Conservation (phyloP, 2,329 filamentous ascomycete species). For the Sporothrix brunneoviolacea region DNA sequence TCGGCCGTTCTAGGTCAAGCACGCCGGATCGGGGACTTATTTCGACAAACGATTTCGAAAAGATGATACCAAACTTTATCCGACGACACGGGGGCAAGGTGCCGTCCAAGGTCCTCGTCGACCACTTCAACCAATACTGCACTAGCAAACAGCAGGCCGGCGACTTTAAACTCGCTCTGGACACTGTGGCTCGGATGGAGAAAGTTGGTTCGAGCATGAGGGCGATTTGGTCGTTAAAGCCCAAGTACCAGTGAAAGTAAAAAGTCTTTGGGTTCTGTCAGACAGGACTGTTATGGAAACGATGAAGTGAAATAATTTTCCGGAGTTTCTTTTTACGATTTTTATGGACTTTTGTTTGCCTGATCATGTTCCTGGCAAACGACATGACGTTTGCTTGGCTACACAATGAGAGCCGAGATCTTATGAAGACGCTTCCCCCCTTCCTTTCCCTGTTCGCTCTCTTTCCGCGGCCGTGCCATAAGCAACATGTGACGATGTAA, state of each 20-base stretch:
- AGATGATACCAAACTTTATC: slow-evolving; percentile 73
- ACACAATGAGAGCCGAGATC: not conserved
- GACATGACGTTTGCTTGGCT: not conserved
- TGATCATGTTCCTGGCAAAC: not conserved
- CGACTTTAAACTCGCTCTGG: slow-evolving; percentile 77
- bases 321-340: slow-evolving; percentile 2
- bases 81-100: slow-evolving; percentile 69
- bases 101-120: slow-evolving; percentile 77
- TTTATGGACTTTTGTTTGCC: slow-evolving; percentile 6
- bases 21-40: slow-evolving; percentile 34
- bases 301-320: not conserved
- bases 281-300: not conserved
- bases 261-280: too few relatives aligned
- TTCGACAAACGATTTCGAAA: slow-evolving; percentile 56
- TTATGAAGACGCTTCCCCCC: not conserved
- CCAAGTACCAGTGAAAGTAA: slow-evolving; percentile 19
- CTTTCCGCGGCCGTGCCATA: slow-evolving; percentile 30
- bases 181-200: slow-evolving; percentile 67
- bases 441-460: not conserved
- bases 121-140: slow-evolving; percentile 82
- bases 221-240: slow-evolving; percentile 47
- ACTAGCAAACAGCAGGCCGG: slow-evolving; percentile 59
- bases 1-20: slow-evolving; percentile 35
- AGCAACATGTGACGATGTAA: slow-evolving; percentile 44
- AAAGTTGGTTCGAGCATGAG: slow-evolving; percentile 46